Percentiles rank a stretch among this genome's conserved stretches.
Evolutionary conservation across 2,329 filamentous ascomycete genomes (phyloP).

Genomic region (Gaeumannomyces sp.): DNA sequence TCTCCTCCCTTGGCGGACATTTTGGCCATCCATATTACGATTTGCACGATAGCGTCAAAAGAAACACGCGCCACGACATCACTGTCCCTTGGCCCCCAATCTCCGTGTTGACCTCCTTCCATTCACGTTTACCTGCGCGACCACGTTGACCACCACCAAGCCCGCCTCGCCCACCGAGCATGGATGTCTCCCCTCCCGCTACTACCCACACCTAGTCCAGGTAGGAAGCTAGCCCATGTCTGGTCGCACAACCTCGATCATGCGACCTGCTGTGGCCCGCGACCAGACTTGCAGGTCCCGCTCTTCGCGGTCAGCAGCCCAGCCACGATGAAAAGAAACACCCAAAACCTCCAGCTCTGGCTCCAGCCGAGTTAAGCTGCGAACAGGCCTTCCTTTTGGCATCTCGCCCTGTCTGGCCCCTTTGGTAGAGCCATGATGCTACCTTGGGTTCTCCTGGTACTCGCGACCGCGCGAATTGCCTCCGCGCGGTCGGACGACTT

Average conservation of each 20-base stretch:
- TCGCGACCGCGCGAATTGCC: background rate
- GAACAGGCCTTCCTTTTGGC: too few species aligned
- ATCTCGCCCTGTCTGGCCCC: background rate
- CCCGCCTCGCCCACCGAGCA: background rate
- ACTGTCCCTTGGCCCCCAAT: background rate
- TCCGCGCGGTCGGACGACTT: constrained; percentile 3
- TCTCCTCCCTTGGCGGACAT: background rate
- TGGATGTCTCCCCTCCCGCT: too few species aligned
- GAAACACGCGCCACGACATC: background rate
- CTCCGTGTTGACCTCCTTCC: background rate
- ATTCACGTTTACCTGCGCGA: background rate
- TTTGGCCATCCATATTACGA: background rate
- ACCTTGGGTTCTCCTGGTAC: background rate
- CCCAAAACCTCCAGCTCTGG: background rate
- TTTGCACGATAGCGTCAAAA: background rate
- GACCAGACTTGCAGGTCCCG: background rate
- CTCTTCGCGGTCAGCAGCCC: too few species aligned
- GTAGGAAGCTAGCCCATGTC: too few species aligned
- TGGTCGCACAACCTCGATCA: background rate
- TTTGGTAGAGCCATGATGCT: background rate
- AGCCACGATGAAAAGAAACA: background rate
- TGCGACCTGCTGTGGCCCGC: background rate
- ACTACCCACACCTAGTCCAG: too few species aligned
- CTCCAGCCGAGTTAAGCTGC: too few species aligned
- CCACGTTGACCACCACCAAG: background rate